Evolutionary conservation across 495 filamentous ascomycete genomes (phyloP).

Genomic region (Collariella sp.): DNA sequence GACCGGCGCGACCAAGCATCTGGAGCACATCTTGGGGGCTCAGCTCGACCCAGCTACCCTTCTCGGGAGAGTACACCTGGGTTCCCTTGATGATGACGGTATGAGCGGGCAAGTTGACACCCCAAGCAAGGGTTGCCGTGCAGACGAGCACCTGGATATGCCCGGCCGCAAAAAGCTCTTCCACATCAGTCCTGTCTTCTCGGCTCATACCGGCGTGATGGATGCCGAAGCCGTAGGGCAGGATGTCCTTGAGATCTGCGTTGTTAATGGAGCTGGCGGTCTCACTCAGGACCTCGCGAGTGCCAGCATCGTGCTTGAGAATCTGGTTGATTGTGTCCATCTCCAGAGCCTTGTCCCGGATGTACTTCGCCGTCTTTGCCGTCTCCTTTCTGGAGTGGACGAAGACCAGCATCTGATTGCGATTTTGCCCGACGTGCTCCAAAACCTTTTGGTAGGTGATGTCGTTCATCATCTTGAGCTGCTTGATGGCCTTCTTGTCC

Average conservation of each 20-base stretch:
- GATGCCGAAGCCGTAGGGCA: slow-evolving; percentile 95
- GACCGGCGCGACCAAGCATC: slow-evolving; percentile 95
- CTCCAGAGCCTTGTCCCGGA: slow-evolving; percentile 91
- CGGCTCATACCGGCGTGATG: slow-evolving; percentile 96
- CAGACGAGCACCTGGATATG: slow-evolving; percentile 92
- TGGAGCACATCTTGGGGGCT: slow-evolving; percentile 97
- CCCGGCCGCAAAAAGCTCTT: slow-evolving; percentile 86
- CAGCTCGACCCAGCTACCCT: slow-evolving; percentile 96
- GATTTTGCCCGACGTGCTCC: slow-evolving; percentile 84
- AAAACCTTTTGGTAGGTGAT: slow-evolving; percentile 96
- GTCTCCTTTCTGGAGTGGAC: slow-evolving; percentile 98
- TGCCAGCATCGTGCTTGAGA: slow-evolving; percentile 85
- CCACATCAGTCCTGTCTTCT: slow-evolving; percentile 85
- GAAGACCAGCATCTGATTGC: slow-evolving; percentile 97
- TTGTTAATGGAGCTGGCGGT: slow-evolving; percentile 79
- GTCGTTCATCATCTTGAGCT: slow-evolving; percentile 98
- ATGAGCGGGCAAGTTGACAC: slow-evolving; percentile 89
- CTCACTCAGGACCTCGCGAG: slow-evolving; percentile 74
- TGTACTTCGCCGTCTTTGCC: slow-evolving; percentile 91
- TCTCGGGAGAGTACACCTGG: slow-evolving; percentile 95
- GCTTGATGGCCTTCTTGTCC: slow-evolving; percentile 97
- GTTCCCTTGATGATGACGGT: slow-evolving; percentile 97
- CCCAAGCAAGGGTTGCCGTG: slow-evolving; percentile 93
- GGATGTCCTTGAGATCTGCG: slow-evolving; percentile 81
- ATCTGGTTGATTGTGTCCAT: slow-evolving; percentile 96